Evolutionary conservation across 1,139 yeast species (phyloP), one percentile per base, ranked within the genome.

Genomic region (Yamadazyma sp.): DNA sequence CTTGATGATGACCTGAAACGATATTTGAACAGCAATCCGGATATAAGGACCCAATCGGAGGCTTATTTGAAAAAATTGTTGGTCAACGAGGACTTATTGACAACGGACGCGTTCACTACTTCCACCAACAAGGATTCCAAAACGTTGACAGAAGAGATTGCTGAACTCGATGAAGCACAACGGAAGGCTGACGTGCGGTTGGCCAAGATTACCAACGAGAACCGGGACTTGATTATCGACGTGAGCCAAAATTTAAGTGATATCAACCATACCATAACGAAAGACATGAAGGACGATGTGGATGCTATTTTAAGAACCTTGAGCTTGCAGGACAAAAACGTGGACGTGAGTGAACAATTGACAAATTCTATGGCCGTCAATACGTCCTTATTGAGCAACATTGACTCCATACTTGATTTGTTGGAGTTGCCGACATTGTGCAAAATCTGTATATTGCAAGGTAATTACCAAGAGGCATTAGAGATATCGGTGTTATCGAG

Each of bases 391-490:
- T 61, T 86, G 32, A 70, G 77, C 27, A 82, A 85, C 47, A 74
- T 88, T 47, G 92, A 84, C 45, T 76, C 81, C 21, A 71, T 89
- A 9, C 77, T 86, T 45, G 96, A 87, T 51, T 73, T 89, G 9
- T 67, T 90, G 45, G 96, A 88, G 53, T 65, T 92, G 23, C 97
- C 97, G 0, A 75, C 94, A 2, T 61, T 90, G 37, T 82, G 94
- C 29, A 74, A 80, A 39, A 79, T 90, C n/a, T 87, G 97, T 59
- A 87, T 89, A 6, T 70, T 79, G 37, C 85, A 86, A 38, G 96
- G 96, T 0, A 86, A 86, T 55, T 92, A 89, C 56, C 86, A 89
- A 29, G 96, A 89, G 52, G 89, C 96, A 6, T 73, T 90, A 26
- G 95, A 87, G 48, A 76, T 86, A 13, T 82, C 88, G 13, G 74